Percentiles rank a stretch among this genome's conserved stretches.
Evolutionary conservation across 345 rosid genomes (phyloP).

Genomic region (Combretum micranthum): DNA sequence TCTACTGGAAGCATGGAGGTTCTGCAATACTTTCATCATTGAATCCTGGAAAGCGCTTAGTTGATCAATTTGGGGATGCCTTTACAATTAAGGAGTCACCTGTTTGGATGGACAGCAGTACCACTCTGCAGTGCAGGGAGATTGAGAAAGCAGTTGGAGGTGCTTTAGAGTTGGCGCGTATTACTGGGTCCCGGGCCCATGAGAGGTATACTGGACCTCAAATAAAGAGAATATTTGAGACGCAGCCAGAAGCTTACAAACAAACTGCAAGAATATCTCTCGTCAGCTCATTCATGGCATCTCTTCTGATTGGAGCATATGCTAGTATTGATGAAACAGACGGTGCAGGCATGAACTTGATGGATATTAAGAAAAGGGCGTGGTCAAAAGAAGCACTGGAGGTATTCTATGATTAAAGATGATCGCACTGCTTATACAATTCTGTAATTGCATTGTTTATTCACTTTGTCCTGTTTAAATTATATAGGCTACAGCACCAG

Average conservation of each 20-base stretch:
- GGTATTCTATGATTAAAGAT: slow-evolving; percentile 33
- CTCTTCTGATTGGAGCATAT: slow-evolving; percentile 60
- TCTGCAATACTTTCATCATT: slow-evolving; percentile 40
- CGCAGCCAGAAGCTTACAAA: slow-evolving; percentile 36
- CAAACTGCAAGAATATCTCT: slow-evolving; percentile 80
- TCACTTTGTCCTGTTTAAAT: slow-evolving; percentile 2
- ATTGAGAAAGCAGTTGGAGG: slow-evolving; percentile 91
- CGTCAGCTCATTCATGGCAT: slow-evolving; percentile 96
- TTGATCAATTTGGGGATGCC: slow-evolving; percentile 52
- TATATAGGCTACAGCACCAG: slow-evolving; percentile 75
- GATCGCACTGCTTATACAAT: not conserved
- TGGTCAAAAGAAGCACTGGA: slow-evolving; percentile 66
- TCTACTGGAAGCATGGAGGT: slow-evolving; percentile 78
- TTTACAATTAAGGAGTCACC: slow-evolving; percentile 80
- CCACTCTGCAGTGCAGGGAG: slow-evolving; percentile 71
- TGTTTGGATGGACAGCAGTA: slow-evolving; percentile 94
- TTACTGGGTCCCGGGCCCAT: slow-evolving; percentile 75
- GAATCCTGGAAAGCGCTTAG: slow-evolving; percentile 45
- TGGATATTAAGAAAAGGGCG: slow-evolving; percentile 60
- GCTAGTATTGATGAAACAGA: slow-evolving; percentile 85
- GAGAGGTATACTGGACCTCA: slow-evolving; percentile 92
- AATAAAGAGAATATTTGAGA: slow-evolving; percentile 57
- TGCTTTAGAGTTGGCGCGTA: slow-evolving; percentile 56
- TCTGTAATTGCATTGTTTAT: not conserved
- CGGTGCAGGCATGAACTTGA: slow-evolving; percentile 95